Conservation (phyloP, 805 yeast genomes). For the Zygosaccharomyces rouxii region DNA sequence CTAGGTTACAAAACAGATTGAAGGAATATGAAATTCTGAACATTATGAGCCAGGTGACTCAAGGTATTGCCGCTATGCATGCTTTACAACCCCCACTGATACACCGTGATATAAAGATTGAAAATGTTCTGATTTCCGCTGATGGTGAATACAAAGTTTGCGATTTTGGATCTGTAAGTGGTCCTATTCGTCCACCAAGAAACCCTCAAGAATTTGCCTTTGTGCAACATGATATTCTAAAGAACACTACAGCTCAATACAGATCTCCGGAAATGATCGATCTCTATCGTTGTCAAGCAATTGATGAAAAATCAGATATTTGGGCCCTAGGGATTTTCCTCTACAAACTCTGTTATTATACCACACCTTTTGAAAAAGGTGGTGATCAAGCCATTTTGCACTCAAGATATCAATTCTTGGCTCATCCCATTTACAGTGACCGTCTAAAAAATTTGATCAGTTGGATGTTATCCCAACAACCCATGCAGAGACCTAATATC, state of each 20-base stretch:
- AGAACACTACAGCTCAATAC: constrained; percentile 81
- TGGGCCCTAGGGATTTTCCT: constrained; percentile 83
- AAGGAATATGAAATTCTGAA: constrained; percentile 63
- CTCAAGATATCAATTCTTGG: constrained; percentile 50
- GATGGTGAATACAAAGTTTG: constrained; percentile 62
- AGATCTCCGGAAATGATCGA: constrained; percentile 84
- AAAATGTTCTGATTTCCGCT: constrained; percentile 64
- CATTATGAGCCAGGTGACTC: constrained; percentile 65
- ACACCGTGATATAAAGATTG: constrained; percentile 80
- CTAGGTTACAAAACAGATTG: constrained; percentile 59
- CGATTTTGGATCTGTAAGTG: constrained; percentile 79
- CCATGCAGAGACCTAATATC: constrained; percentile 67
- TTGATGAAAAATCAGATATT: constrained; percentile 77
- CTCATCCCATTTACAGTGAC: constrained; percentile 54
- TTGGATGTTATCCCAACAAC: constrained; percentile 59
- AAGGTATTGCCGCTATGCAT: constrained; percentile 77
- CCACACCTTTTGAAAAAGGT: constrained; percentile 71
- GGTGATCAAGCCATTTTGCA: constrained; percentile 62
- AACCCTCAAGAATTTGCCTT: constrained; percentile 54
- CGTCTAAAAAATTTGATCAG: constrained; percentile 60
- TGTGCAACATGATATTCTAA: constrained; percentile 65
- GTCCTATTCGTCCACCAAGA: constrained; percentile 57
- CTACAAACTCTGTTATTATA: constrained; percentile 74
- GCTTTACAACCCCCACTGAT: constrained; percentile 64
- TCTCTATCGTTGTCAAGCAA: constrained; percentile 59